Conservation (phyloP, 306 rosid species). For the Cucurbita maxima region DNA sequence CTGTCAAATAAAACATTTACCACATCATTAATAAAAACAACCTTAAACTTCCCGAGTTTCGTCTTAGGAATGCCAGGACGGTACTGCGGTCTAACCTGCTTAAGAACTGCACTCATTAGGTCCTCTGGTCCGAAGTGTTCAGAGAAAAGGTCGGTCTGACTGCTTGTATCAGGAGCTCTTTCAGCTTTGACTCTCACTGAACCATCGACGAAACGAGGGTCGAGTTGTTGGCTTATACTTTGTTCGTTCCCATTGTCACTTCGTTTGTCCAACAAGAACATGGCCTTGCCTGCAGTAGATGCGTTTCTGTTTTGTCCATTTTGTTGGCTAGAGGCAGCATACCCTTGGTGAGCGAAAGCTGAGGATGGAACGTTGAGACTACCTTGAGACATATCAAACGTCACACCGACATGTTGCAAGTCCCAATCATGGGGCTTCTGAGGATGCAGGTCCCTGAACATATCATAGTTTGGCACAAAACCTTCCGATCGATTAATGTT, state of each 20-base stretch:
- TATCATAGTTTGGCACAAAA: constrained; percentile 52
- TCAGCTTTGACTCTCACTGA: constrained; percentile 47
- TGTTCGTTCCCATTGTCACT: constrained; percentile 33
- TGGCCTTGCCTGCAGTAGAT: constrained; percentile 25
- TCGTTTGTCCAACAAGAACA: constrained; percentile 37
- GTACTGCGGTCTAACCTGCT: constrained; percentile 47
- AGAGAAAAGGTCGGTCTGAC: constrained; percentile 36
- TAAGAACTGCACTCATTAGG: constrained; percentile 82
- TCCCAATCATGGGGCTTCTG: constrained; percentile 78
- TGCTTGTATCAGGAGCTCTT: constrained; percentile 37
- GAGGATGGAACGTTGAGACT: constrained; percentile 48
- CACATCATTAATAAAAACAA: neutral
- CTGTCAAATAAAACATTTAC: constrained; percentile 26
- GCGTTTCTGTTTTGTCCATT: constrained; percentile 22
- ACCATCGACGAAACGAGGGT: constrained; percentile 4
- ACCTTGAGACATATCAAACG: constrained; percentile 48
- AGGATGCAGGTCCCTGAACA: constrained; percentile 56
- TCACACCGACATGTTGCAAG: constrained; percentile 36
- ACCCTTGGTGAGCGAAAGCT: constrained; percentile 54
- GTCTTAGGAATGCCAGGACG: neutral
- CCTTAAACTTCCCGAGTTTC: neutral
- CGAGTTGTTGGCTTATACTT: constrained; percentile 34
- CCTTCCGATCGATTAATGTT: constrained; percentile 43
- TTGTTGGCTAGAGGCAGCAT: constrained; percentile 45
- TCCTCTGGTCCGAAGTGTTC: constrained; percentile 84